Base-by-base conservation (phyloP, 768 basidiomycete genomes). In the Boletus pseudopeckii region DNA sequence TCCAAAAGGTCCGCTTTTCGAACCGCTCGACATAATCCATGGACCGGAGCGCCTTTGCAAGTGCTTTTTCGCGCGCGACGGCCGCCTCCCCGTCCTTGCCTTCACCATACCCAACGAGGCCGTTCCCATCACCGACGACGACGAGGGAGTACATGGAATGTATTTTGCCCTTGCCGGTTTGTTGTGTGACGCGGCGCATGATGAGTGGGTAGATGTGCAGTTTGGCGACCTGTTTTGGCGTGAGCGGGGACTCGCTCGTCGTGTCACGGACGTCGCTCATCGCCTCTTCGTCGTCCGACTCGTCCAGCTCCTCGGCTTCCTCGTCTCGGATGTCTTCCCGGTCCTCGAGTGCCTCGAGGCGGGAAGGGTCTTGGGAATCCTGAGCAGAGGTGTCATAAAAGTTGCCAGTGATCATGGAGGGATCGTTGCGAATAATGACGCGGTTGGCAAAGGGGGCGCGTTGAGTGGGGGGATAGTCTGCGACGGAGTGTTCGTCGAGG, bases 11-110 rank as follows among this genome's bases (percentile, higher is more conserved):
- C 47, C 97, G 82, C 58, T 84, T 77, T 71, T 99, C 96, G 71
- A 93, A 98, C n/a, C 92, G 84, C 59, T 90, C 88, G 50, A 99
- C 92, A 63, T 78, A 87, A 71, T 98, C 97, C 87, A 98, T 88
- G 64, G 86, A 89, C 57, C 86, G 80, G 28, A 96, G 77, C 2
- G 92, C 97, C 75, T 82, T 72, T 34, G 76, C 71, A 57, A 81
- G 72, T n/a, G 87, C 80, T 67, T 85, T 83, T 43, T 69, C 70
- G 15, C 77, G 65, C 3, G 89, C 90, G 17, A 75, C 71, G 7
- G 75, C 54, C 1, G 63, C 62, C 37, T 88, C 84, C 3, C 69
- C 72, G 68, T 88, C 84, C 70, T 92, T 94, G 52, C 84, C 92
- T 65, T 90, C 82, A 4, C 92, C 92, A 36, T 84, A 77, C 4